phyloP scores from a whole-genome alignment of 2,329 filamentous ascomycete genomes.

The Orbilia ellipsospora region DNA sequence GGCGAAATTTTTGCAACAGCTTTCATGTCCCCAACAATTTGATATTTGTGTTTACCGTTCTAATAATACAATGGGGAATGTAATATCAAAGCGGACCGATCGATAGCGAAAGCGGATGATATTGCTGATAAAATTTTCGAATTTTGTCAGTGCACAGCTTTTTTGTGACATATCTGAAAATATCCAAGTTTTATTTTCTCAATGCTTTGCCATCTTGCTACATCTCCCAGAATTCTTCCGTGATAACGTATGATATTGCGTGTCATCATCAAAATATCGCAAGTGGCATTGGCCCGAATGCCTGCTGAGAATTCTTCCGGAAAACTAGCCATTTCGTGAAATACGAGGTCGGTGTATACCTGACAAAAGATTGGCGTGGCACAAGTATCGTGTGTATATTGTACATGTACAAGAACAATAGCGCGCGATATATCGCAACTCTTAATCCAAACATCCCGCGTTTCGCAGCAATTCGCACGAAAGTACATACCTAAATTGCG shows the following conservation, averaged over 20 bases:
- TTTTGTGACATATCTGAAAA: slow-evolving; percentile 48
- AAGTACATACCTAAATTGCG: slow-evolving; percentile 4
- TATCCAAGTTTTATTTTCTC: slow-evolving; percentile 34
- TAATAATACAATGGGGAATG: slow-evolving; percentile 10
- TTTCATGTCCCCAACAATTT: slow-evolving; percentile 14
- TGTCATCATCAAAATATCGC: neutral
- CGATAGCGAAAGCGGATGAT: neutral
- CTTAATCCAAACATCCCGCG: slow-evolving; percentile 38
- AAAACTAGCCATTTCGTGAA: slow-evolving; percentile 33
- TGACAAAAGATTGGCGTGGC: slow-evolving; percentile 34
- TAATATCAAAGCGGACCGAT: neutral
- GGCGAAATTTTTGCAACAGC: slow-evolving; percentile 28
- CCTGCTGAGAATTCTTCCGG: slow-evolving; percentile 41
- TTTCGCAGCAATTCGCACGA: slow-evolving; percentile 32
- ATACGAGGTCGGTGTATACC: slow-evolving; percentile 34
- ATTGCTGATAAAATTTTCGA: neutral
- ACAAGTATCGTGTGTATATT: slow-evolving; percentile 17
- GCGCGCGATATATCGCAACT: slow-evolving; percentile 30
- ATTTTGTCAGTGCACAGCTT: slow-evolving; percentile 25
- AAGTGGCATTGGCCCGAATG: slow-evolving; percentile 21
- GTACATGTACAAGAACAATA: slow-evolving; percentile 32
- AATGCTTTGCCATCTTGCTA: slow-evolving; percentile 32
- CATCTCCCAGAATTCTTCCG: slow-evolving; percentile 42
- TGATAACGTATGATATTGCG: slow-evolving; percentile 9
- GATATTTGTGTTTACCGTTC: slow-evolving; percentile 39